These are phyloP conservation scores for Flaveria floridana DNA, from an alignment of 140 eudicot genomes.

Conservation along the genomic window DNA sequence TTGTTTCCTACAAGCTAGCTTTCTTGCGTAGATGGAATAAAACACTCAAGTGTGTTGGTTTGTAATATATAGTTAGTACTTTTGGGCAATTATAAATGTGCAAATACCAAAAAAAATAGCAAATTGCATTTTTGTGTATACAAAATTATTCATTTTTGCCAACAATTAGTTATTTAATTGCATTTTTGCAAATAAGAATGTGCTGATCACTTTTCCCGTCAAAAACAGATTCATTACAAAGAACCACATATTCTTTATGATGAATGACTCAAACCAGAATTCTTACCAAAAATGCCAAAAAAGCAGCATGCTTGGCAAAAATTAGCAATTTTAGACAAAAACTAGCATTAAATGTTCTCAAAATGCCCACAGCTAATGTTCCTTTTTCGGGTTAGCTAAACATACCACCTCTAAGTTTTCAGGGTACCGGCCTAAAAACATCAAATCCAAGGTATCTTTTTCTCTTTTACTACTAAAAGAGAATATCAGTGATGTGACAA, in stretches of 20 bases:
- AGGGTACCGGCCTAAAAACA: not conserved
- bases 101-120: not conserved
- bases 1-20: slow-evolving; percentile 2
- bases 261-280: not conserved
- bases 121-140: not conserved
- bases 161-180: not conserved
- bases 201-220: not conserved
- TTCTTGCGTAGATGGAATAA: not conserved
- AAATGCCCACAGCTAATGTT: not conserved
- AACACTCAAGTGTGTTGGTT: not conserved
- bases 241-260: not conserved
- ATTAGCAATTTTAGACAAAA: slow-evolving; percentile 15
- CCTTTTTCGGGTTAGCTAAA: too few relatives aligned
- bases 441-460: not conserved
- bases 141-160: slow-evolving; percentile 1
- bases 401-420: too few relatives aligned
- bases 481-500: not conserved
- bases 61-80: slow-evolving; percentile 9
- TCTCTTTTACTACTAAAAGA: too few relatives aligned
- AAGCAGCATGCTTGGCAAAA: not conserved
- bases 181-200: not conserved
- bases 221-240: not conserved
- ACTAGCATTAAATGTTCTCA: not conserved
- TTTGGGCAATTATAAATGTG: not conserved
- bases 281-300: not conserved